Percentiles rank a stretch among this genome's conserved stretches.
phyloP scores from a whole-genome alignment of 768 basidiomycete genomes.

The Pulveroboletus sp. region DNA sequence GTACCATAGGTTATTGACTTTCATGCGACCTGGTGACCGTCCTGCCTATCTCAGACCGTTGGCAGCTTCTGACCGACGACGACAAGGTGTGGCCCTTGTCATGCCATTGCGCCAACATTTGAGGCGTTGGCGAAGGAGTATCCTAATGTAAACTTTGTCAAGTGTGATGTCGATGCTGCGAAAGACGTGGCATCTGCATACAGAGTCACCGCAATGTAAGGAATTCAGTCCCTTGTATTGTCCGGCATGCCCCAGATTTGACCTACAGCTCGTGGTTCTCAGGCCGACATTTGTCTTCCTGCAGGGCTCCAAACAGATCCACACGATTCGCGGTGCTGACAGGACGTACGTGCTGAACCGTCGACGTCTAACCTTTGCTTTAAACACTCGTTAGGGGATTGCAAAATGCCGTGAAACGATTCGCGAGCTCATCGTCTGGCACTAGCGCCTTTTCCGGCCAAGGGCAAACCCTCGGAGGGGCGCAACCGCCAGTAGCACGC shows the following conservation, averaged over 20 bases:
- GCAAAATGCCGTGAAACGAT: slow-evolving; percentile 54
- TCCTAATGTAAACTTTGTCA: slow-evolving; percentile 73
- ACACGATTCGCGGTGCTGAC: slow-evolving; percentile 73
- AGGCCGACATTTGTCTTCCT: slow-evolving; percentile 88
- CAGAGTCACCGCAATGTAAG: slow-evolving; percentile 71
- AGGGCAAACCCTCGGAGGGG: slow-evolving; percentile 69
- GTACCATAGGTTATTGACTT: slow-evolving; percentile 74
- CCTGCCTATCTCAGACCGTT: slow-evolving; percentile 1
- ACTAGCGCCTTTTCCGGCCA: slow-evolving; percentile 60
- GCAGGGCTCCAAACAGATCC: slow-evolving; percentile 62
- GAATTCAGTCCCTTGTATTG: not conserved
- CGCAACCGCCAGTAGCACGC: slow-evolving; percentile 35
- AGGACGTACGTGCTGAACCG: slow-evolving; percentile 43
- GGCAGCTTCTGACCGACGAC: slow-evolving; percentile 6
- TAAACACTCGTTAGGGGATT: slow-evolving; percentile 46
- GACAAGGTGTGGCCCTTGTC: slow-evolving; percentile 82
- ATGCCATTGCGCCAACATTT: slow-evolving; percentile 74
- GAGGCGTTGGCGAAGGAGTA: slow-evolving; percentile 70
- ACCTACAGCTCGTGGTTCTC: not conserved
- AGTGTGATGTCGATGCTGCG: slow-evolving; percentile 76
- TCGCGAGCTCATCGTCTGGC: slow-evolving; percentile 39
- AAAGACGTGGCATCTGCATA: slow-evolving; percentile 65
- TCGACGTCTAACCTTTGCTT: not conserved
- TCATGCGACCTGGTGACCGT: slow-evolving; percentile 71
- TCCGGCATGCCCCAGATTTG: not conserved